These are phyloP conservation scores for Cucumis melo DNA, from an alignment of 306 rosid species.

Conservation along the genomic window DNA sequence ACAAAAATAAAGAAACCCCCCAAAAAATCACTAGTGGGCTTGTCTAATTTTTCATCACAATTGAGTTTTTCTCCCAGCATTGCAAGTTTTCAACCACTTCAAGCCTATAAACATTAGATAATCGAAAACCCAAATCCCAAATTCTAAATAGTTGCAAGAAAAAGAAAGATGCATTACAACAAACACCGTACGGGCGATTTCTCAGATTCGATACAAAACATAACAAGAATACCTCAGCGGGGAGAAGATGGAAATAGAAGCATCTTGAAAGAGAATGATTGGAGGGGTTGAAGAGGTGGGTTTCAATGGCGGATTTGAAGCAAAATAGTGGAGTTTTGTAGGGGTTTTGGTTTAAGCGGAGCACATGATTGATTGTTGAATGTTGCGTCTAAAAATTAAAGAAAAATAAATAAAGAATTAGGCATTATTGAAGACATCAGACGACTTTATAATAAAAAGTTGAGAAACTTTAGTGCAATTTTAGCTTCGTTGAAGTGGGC, in stretches of 20 bases:
- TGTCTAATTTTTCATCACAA: neutral
- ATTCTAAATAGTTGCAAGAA: neutral
- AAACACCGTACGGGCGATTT: neutral
- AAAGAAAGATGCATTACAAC: neutral
- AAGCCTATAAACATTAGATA: neutral
- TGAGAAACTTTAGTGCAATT: slow-evolving; percentile 1
- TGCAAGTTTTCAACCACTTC: neutral
- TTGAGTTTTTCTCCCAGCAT: neutral
- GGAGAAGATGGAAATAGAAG: neutral
- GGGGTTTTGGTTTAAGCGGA: slow-evolving; percentile 3
- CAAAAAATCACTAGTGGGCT: neutral
- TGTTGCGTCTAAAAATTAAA: neutral
- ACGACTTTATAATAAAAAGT: neutral
- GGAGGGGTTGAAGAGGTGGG: neutral
- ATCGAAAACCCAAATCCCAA: neutral
- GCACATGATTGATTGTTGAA: neutral
- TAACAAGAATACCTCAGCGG: neutral
- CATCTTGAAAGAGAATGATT: neutral
- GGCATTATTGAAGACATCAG: neutral
- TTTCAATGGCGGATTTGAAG: slow-evolving; percentile 3
- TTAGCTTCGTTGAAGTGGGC: neutral
- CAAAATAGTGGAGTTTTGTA: neutral
- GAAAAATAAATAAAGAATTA: neutral
- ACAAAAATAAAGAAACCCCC: neutral
- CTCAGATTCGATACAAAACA: neutral